Conservation (phyloP, 306 rosid genomes). For the Cyclanthera cordifolia region DNA sequence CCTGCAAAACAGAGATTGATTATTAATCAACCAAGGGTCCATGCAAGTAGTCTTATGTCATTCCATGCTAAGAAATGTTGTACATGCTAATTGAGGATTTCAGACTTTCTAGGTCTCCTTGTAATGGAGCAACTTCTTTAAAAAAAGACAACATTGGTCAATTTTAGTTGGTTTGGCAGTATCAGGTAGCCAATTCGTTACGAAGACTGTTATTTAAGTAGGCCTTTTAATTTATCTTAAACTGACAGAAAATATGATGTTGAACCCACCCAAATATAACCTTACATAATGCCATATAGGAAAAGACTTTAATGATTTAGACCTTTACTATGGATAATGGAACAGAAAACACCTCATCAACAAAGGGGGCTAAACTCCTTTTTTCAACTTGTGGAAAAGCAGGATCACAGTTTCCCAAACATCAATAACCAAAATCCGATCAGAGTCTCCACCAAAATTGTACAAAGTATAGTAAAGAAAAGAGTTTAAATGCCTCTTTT, state of each 20-base stretch:
- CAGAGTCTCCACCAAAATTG: not conserved
- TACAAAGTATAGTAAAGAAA: not conserved
- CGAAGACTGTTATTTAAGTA: not conserved
- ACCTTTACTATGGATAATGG: not conserved
- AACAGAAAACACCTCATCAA: not conserved
- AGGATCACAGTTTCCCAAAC: not conserved
- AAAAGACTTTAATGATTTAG: not conserved
- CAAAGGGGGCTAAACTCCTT: not conserved
- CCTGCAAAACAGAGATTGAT: constrained; percentile 33
- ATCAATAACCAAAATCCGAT: not conserved
- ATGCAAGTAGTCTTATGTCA: not conserved
- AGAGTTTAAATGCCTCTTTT: not conserved
- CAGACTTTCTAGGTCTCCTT: not conserved
- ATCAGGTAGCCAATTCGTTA: not conserved
- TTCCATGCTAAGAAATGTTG: not conserved
- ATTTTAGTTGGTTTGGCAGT: not conserved
- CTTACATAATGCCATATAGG: not conserved
- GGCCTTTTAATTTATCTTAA: not conserved
- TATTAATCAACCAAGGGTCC: not conserved
- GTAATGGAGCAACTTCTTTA: not conserved
- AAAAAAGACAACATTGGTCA: not conserved
- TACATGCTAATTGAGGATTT: not conserved
- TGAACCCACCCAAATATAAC: not conserved
- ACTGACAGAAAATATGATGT: not conserved
- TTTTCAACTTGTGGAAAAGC: not conserved